A percentile compares a stretch with the other conserved stretches of the same genome.
These are phyloP conservation scores for Neurospora sp. DNA, from an alignment of 495 filamentous ascomycete genomes.

Conservation along the genomic window DNA sequence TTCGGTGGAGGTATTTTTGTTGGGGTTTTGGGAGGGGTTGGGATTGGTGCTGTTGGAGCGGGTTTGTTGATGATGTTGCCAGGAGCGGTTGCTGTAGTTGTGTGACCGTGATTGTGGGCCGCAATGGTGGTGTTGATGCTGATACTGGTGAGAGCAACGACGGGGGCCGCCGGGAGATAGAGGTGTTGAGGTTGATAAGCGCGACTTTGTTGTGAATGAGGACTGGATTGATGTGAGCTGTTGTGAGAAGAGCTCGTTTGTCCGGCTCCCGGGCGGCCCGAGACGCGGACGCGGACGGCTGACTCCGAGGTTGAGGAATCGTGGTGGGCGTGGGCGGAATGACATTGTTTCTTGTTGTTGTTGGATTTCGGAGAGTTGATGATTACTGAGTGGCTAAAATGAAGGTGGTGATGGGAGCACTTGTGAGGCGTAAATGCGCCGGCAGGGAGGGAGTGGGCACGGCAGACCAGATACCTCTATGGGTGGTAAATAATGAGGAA, in stretches of 20 bases:
- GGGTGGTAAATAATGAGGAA: not conserved
- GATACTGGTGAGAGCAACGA: too few relatives aligned
- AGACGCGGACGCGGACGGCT: not conserved
- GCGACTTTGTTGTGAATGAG: not conserved
- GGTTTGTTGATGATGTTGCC: not conserved
- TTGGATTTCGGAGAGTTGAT: not conserved
- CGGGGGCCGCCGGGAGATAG: too few relatives aligned
- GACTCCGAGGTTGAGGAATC: not conserved
- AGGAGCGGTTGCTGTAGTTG: too few relatives aligned
- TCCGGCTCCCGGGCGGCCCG: not conserved
- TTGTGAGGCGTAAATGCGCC: not conserved
- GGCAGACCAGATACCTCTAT: not conserved
- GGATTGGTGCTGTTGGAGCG: not conserved
- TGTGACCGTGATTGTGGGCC: too few relatives aligned
- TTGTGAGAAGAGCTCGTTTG: not conserved
- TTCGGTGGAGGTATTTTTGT: not conserved
- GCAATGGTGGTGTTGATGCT: too few relatives aligned
- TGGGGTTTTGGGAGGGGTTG: slow-evolving; percentile 4
- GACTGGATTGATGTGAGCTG: not conserved
- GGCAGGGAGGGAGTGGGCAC: not conserved
- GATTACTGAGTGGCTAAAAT: not conserved
- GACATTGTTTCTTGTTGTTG: not conserved
- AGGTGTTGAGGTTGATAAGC: not conserved
- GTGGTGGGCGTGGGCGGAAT: not conserved
- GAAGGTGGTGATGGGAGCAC: too few relatives aligned